phyloP scores from a whole-genome alignment of 768 basidiomycete species.

The Lactarius evosmus region DNA sequence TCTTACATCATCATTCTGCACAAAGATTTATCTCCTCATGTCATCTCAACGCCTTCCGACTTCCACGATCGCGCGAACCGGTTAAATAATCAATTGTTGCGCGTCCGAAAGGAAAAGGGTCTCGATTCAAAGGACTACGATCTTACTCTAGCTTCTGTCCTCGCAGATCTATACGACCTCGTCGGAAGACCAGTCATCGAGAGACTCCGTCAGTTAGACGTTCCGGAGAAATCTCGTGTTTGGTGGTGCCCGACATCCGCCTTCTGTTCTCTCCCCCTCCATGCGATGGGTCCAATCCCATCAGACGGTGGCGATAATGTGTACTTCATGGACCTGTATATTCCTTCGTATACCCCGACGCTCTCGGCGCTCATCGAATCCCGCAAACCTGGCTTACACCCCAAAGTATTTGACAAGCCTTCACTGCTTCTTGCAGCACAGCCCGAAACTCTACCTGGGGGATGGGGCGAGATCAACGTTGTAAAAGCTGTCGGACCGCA shows the following conservation, averaged over 20 bases:
- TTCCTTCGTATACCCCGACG: not conserved
- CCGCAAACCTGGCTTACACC: not conserved
- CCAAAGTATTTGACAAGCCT: not conserved
- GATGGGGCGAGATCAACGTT: not conserved
- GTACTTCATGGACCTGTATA: not conserved
- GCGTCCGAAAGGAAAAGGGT: not conserved
- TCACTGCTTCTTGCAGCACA: not conserved
- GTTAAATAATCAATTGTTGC: not conserved
- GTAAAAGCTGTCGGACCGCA: not conserved
- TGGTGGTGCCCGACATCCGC: not conserved
- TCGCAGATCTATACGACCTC: not conserved
- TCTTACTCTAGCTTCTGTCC: not conserved
- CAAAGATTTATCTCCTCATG: not conserved
- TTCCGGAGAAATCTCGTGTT: not conserved
- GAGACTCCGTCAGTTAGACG: not conserved
- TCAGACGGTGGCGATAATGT: not conserved
- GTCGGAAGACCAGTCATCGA: not conserved
- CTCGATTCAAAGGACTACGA: slow-evolving; percentile 4
- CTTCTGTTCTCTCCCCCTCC: slow-evolving; percentile 3
- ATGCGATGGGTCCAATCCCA: not conserved
- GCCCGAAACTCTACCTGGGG: not conserved
- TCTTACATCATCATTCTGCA: not conserved
- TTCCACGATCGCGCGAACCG: not conserved
- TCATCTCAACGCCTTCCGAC: not conserved
- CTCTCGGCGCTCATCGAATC: slow-evolving; percentile 1